A percentile compares a stretch with the other conserved stretches of the same genome.
Evolutionary conservation across 2,329 filamentous ascomycete genomes (phyloP).

Genomic region (Fusarium devonianum): DNA sequence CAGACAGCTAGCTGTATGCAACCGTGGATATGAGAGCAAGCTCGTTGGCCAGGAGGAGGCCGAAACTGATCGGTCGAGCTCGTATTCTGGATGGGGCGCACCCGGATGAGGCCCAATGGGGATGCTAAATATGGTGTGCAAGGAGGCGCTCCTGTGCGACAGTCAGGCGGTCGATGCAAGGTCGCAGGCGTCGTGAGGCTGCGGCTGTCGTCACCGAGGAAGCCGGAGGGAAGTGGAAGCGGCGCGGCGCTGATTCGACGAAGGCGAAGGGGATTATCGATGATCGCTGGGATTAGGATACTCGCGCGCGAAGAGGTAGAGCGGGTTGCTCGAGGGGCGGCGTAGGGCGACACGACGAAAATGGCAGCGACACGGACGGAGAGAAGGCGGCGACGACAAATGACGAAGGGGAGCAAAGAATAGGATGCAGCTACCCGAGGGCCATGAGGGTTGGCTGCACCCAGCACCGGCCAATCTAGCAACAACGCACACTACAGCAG

Average conservation of each 20-base stretch:
- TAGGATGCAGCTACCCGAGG: conserved; percentile 40
- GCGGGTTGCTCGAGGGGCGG: conserved; percentile 13
- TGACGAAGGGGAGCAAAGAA: conserved; percentile 20
- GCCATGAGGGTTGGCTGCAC: conserved; percentile 40
- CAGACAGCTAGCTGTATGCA: conserved; percentile 34
- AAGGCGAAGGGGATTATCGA: conserved; percentile 20
- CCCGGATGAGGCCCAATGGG: conserved; percentile 38
- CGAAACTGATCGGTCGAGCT: conserved; percentile 41
- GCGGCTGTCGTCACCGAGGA: conserved; percentile 31
- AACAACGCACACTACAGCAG: conserved; percentile 35
- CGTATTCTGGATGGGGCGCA: conserved; percentile 43
- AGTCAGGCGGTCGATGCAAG: conserved; percentile 34
- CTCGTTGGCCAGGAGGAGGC: conserved; percentile 31
- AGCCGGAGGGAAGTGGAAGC: conserved; percentile 19
- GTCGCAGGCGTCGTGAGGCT: conserved; percentile 29
- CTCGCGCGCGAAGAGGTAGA: conserved; percentile 12
- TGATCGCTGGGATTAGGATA: conserved; percentile 24
- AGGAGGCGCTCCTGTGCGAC: conserved; percentile 38
- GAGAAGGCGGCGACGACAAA: conserved; percentile 14
- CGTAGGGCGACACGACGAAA: conserved; percentile 23
- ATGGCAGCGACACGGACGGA: conserved; percentile 20
- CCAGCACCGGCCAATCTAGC: conserved; percentile 28
- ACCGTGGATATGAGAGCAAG: conserved; percentile 38
- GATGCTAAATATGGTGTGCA: conserved; percentile 34
- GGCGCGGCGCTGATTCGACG: conserved; percentile 30